Base-by-base conservation (phyloP, 768 basidiomycete species). In the Suillus lakei region DNA sequence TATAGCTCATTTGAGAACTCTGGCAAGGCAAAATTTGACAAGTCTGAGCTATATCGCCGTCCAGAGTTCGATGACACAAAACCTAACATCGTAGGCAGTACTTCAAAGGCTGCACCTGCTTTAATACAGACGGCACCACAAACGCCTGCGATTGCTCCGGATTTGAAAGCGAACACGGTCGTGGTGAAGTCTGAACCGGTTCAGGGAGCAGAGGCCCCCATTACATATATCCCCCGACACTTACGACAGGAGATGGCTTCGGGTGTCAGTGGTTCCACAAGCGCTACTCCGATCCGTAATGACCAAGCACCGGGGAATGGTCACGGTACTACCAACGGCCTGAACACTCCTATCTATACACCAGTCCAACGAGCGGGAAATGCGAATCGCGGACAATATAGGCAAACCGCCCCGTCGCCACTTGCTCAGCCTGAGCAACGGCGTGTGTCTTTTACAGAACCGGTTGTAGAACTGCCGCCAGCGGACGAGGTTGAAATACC, bases 11-110 rank as follows among this genome's bases (percentile, higher is more conserved):
- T 60, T 64, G 34, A 51, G 28, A 15, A 28, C 41, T 41, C 10
- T 15, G 58, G 32, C 15, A 65, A 92, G 90, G 81, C 82, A 13
- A 93, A 90, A 73, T 86, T 95, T 64, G 87, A 93, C 70, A 82
- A 84, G 66, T 80, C 74, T n/a, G 83, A 87, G 23, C 79, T 95
- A 1, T 85, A 94, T 72, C 87, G 91, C 46, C 82, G 89, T 16
- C 88, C 90, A 7, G 91, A 92, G 67, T 90, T 88, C 64, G 83
- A 85, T 51, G 86, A 86, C n/a, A 70, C 69, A 30, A 81, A 79
- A 60, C 74, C 82, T 5, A 72, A 75, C 0, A 16, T 44, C 3
- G 6, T 62, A 12, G 3, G 30, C 28, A 55, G 32, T 36, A 43
- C 54, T 23, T 39, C 67, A 6, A 15, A 26, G 55, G n/a, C 44